Evolutionary conservation across 75 land plant species (phyloP), one percentile per base, ranked within the genome.

Genomic region (Picea sitchensis): DNA sequence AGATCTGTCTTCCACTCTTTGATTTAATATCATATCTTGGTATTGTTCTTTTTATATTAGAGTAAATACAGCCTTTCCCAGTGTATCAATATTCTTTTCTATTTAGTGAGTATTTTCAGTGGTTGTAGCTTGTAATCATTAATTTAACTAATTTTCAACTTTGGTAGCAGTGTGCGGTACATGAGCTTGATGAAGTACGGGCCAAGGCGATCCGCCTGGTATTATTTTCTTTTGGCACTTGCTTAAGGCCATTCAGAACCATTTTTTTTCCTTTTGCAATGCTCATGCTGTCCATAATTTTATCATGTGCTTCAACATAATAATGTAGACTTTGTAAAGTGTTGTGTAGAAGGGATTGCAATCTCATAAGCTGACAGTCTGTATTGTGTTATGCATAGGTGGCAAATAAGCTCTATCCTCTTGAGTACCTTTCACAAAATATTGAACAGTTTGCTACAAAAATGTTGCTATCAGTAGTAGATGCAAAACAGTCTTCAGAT

Each of bases 161-260:
- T 73, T 47, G 44, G 20, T 73, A 5, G 81, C 91, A 91, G 92
- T 86, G 92, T 82, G 79, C 92, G 80, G 85, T 91, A 80, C 94
- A 96, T 79, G 76, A 85, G 68, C 78, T 91, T 74, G 99, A 95
- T 77, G 98, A 95, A 54, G 85, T 91, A 68, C 95, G 99, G 65
- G 81, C 91, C 18, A 95, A 88, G 82, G 99, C 99, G 31, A 95
- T 96, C 65, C 93, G 99, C 23, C 84, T 96, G 98, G 99, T 96
- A 92, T 26, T 75, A 4, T 3, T 51, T 51, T 73, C n/a, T 36
- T 34, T 36, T 65, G 69, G 36, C 41, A 67, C 18, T 67, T 34
- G 17, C 6, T 14, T 0, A 15, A 34, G 44, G 71, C 44, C 31
- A 13, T 64, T 14, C 67, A 64, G 12, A 64, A 26, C 34, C 2